Base-by-base conservation (phyloP, 371 early-diverging fungal genomes). In the Sporodiniella umbellata region DNA sequence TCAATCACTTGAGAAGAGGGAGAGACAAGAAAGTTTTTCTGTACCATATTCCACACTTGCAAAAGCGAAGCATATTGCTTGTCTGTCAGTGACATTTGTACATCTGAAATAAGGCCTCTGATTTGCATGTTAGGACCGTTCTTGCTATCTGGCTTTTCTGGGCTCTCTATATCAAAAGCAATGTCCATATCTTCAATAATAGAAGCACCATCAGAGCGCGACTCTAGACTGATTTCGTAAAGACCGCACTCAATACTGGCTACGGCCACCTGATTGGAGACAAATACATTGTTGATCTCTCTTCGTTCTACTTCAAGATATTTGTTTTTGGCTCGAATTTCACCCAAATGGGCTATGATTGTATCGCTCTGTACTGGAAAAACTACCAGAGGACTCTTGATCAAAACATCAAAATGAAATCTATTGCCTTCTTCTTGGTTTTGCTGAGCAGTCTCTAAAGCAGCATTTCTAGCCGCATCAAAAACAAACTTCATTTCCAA, bases 371-470 rank as follows among this genome's bases (percentile, higher is more conserved):
- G 75, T n/a, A 85, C 78, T 0, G 96, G 95, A 54, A 95, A 86
- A 4, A 84, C 79, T n/a, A 97, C 74, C 24, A 95, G 84, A 0
- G 99, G 99, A 17, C 96, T 86, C n/a, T 83, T 79, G 62, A 97
- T 79, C 8, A 70, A 58, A 11, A 96, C 72, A 55, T 94, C 90
- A 67, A 92, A 93, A 50, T 92, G 90, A 35, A 90, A 85, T 18
- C 62, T 31, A n/a, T 42, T 47, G 6, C 68, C 75, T 5, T 62
- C 70, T 38, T 72, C 75, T 35, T 73, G 57, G 17, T 88, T 66
- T 39, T 91, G 89, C 26, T 79, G 74, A 0, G 93, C 92, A 25
- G 85, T 81, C 47, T 92, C 84, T 0, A 84, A 78, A 2, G 95
- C 95, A 4, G 93, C 91, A 22, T 75, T 72, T 8, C 96, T 74